These are phyloP conservation scores for Sophora flavescens DNA, from an alignment of 306 rosid genomes.

Conservation along the genomic window DNA sequence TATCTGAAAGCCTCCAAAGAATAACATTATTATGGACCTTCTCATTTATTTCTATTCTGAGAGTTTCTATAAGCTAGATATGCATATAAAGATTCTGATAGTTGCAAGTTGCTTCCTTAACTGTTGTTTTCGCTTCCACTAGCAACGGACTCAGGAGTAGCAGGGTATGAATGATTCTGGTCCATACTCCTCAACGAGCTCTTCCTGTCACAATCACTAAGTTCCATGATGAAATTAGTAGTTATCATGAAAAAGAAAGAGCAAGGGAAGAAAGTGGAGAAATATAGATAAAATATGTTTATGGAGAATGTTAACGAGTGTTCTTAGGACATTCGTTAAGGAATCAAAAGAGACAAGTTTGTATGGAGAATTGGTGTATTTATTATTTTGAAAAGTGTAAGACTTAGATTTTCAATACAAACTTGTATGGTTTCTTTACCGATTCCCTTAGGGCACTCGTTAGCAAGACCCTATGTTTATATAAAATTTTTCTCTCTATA, in stretches of 20 bases:
- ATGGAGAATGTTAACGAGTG: too few relatives aligned
- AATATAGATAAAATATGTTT: too few relatives aligned
- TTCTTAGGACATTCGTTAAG: too few relatives aligned
- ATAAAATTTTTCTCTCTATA: too few relatives aligned
- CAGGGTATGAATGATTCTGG: slow-evolving; percentile 36
- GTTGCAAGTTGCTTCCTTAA: slow-evolving; percentile 4
- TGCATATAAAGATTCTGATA: not conserved
- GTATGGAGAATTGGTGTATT: too few relatives aligned
- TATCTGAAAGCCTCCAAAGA: not conserved
- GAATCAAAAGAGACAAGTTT: too few relatives aligned
- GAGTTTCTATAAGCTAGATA: not conserved
- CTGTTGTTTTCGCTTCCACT: slow-evolving; percentile 17
- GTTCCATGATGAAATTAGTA: slow-evolving; percentile 14
- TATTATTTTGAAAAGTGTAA: too few relatives aligned
- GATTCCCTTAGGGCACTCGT: too few relatives aligned
- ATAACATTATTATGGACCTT: not conserved
- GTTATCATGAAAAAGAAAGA: not conserved
- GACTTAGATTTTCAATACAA: too few relatives aligned
- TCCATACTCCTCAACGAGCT: slow-evolving; percentile 41
- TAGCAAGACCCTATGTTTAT: too few relatives aligned
- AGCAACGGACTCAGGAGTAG: not conserved
- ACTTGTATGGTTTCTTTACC: too few relatives aligned
- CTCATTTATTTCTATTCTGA: not conserved
- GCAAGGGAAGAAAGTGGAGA: too few relatives aligned
- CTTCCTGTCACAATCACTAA: slow-evolving; percentile 53